Base-by-base conservation (phyloP, 2,329 filamentous ascomycete genomes). In the Cercospora sp. region DNA sequence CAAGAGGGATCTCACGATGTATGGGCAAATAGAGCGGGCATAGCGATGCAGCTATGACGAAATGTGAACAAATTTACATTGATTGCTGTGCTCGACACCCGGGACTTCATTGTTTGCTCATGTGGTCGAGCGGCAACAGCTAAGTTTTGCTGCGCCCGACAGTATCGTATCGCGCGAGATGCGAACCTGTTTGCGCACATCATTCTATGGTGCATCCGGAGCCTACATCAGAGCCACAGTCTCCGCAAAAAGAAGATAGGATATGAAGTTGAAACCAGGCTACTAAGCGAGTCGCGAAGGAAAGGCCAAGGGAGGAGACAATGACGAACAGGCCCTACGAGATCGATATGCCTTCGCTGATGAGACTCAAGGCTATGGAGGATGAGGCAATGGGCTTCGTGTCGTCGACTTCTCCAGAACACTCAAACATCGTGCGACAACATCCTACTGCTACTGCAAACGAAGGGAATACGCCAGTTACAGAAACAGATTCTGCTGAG, bases 301-400 rank as follows among this genome's bases (percentile, higher is more conserved):
- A 16, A 16, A 40, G 13, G 6, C 16, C 16, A 51, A 9, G 12
- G 16, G 48, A 26, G 13, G 30, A 57, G 9, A 64, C 2, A 23
- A 64, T 64, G 62, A 59, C 62, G 18, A 64, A 64, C 53, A 23
- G 36, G 18, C 62, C 62, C 1, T 64, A 64, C 23, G 62, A 64
- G 23, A 28, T 59, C 1, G 62, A 64, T 59, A 59, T 64, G 51
- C 53, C 62, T 2, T 45, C 23, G 20, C 23, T 58, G 16, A 28
- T 12, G 33, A 64, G 33, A 26, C 33, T 64, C 30, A 18, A 45
- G 33, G 53, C 16, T 5, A 58, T 58, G 53, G 62, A 64, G 5
- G 51, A 64, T 9, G n/a, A 18, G 7, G 48, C 61, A 9, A 40
- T 40, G 28, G 16, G 31, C 2, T 16, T 28, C 18, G 7, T 13